phyloP scores from a whole-genome alignment of 768 basidiomycete genomes.

The Lactifluus pinguis region DNA sequence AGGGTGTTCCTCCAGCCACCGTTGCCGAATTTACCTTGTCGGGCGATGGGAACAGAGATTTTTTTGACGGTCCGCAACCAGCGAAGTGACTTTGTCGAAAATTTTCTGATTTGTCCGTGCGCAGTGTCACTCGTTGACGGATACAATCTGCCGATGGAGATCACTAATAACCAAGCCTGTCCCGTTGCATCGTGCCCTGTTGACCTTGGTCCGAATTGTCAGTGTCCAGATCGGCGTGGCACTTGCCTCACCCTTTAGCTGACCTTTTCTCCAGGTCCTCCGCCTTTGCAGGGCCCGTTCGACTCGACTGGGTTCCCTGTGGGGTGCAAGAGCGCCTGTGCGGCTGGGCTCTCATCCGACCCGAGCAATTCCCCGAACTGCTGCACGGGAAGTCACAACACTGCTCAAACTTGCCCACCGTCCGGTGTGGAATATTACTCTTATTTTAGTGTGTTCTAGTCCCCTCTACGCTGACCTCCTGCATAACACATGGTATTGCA shows the following conservation, averaged over 20 bases:
- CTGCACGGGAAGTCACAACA: slow-evolving; percentile 48
- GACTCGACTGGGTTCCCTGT: slow-evolving; percentile 31
- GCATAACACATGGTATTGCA: slow-evolving; percentile 17
- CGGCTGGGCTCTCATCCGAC: slow-evolving; percentile 30
- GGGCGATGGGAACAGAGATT: slow-evolving; percentile 21
- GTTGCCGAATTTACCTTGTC: slow-evolving; percentile 32
- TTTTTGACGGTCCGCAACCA: slow-evolving; percentile 24
- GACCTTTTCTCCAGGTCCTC: slow-evolving; percentile 24
- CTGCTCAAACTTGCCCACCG: slow-evolving; percentile 46
- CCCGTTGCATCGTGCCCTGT: slow-evolving; percentile 29
- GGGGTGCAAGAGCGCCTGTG: slow-evolving; percentile 38
- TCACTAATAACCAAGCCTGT: slow-evolving; percentile 28
- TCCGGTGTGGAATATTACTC: slow-evolving; percentile 34
- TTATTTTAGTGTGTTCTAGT: slow-evolving; percentile 37
- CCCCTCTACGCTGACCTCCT: neutral
- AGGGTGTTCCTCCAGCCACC: slow-evolving; percentile 30
- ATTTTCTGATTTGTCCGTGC: slow-evolving; percentile 15
- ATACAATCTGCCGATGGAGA: slow-evolving; percentile 29
- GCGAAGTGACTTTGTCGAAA: neutral
- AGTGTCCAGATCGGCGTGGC: neutral
- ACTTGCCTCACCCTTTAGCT: neutral
- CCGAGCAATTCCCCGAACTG: slow-evolving; percentile 51
- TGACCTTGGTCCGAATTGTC: slow-evolving; percentile 31
- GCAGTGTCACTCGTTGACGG: slow-evolving; percentile 27
- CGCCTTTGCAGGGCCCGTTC: slow-evolving; percentile 28